Evolutionary conservation across 2,329 filamentous ascomycete genomes (phyloP).

Genomic region (Metarhizium rileyi): DNA sequence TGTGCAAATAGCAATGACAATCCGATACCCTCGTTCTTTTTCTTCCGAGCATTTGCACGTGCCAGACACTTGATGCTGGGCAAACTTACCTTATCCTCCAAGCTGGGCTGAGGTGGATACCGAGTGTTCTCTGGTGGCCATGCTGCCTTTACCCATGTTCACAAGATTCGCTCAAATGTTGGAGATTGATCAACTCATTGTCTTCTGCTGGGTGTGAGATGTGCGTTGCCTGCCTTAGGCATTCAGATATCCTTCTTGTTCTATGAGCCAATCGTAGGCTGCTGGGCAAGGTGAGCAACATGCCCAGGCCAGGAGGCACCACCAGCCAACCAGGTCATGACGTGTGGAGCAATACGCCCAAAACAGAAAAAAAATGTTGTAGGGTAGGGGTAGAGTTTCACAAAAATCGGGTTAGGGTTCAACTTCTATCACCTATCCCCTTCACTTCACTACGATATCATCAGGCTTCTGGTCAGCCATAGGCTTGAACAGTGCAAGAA

Average conservation of each 20-base stretch:
- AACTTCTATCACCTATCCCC: neutral
- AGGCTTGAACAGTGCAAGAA: neutral
- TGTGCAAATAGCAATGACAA: neutral
- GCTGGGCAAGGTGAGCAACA: neutral
- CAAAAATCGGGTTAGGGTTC: neutral
- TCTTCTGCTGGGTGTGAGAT: too few relatives aligned
- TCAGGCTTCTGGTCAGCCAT: neutral
- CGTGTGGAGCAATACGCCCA: neutral
- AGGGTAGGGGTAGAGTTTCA: constrained; percentile 2
- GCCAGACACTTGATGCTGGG: neutral
- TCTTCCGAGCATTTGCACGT: constrained; percentile 1
- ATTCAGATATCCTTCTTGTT: too few relatives aligned
- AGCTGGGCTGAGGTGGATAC: constrained; percentile 2
- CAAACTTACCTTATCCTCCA: constrained; percentile 6
- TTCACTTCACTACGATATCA: neutral
- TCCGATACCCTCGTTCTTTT: neutral
- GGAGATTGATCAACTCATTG: too few relatives aligned
- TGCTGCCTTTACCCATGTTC: neutral
- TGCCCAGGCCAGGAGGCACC: neutral
- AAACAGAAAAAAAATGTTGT: neutral
- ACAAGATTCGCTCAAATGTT: too few relatives aligned
- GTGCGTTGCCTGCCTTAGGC: too few relatives aligned
- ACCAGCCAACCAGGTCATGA: neutral
- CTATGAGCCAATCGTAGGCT: neutral
- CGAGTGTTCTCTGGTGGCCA: neutral